These are phyloP conservation scores for Apiotrichum gamsii DNA, from an alignment of 1,284 basidiomycete genomes.

Conservation along the genomic window DNA sequence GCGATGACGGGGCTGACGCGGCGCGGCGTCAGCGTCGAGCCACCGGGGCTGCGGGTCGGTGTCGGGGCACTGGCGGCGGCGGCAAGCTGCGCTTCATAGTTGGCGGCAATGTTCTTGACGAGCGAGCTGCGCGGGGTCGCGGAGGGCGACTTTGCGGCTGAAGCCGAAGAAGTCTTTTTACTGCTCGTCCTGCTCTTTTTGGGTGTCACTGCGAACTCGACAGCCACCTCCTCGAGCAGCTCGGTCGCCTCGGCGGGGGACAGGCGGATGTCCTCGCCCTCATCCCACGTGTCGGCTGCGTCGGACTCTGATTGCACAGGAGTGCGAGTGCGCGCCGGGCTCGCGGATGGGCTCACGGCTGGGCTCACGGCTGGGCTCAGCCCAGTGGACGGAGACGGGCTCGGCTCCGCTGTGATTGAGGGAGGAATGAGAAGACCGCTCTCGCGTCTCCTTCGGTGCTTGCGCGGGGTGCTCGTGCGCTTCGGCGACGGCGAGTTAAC, in stretches of 20 bases:
- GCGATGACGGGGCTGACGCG: no score
- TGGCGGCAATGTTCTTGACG: conserved; percentile 7
- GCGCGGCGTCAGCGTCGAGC: no score
- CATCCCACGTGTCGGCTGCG: no score
- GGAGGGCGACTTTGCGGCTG: neutral
- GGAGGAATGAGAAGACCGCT: conserved; percentile 3
- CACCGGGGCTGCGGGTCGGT: no score
- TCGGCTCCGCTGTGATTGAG: no score
- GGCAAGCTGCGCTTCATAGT: neutral
- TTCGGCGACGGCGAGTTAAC: conserved; percentile 1
- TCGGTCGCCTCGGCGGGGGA: no score
- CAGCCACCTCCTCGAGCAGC: neutral
- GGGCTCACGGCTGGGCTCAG: no score
- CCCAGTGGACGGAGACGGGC: no score
- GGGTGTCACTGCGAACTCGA: conserved; percentile 5
- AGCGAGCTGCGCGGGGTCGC: neutral
- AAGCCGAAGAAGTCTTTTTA: neutral
- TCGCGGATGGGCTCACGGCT: no score
- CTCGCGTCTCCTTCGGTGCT: conserved; percentile 4
- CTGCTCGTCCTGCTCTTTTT: neutral
- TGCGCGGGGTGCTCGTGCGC: neutral
- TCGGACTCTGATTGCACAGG: no score
- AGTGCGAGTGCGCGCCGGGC: no score
- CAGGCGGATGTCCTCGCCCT: neutral
- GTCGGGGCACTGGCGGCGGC: no score